Evolutionary conservation across 306 rosid genomes (phyloP).

Genomic region (Senna tora): DNA sequence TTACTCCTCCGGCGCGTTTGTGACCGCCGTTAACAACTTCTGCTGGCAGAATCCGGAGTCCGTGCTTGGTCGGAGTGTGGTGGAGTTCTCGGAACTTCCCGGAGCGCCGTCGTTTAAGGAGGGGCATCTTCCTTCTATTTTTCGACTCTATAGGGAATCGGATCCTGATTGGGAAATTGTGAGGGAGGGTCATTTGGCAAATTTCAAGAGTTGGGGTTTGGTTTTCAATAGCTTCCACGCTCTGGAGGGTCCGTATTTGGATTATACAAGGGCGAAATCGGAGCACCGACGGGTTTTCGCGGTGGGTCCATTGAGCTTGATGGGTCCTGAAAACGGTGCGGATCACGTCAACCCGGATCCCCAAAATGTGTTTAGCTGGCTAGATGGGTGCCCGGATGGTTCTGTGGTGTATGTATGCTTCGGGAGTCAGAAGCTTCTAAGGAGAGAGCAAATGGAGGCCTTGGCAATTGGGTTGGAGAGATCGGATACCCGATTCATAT

Average conservation of each 20-base stretch:
- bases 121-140: conserved; percentile 44
- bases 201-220: conserved; percentile 48
- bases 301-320: conserved; percentile 48
- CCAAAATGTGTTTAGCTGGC: conserved; percentile 44
- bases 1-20: conserved; percentile 28
- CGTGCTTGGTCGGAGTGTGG: conserved; percentile 6
- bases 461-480: conserved; percentile 52
- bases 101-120: conserved; percentile 39
- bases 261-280: conserved; percentile 13
- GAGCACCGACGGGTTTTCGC: conserved; percentile 41
- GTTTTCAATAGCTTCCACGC: conserved; percentile 44
- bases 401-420: conserved; percentile 61
- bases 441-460: conserved; percentile 51
- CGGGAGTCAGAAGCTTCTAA: conserved; percentile 59
- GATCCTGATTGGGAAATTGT: conserved; percentile 40
- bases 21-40: conserved; percentile 11
- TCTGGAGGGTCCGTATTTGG: conserved; percentile 46
- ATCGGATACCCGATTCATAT: conserved; percentile 46
- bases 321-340: neutral
- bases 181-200: conserved; percentile 34
- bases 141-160: conserved; percentile 9
- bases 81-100: conserved; percentile 43
- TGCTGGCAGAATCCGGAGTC: conserved; percentile 23
- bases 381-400: conserved; percentile 48
- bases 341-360: neutral